Percentiles rank a stretch among this genome's conserved stretches.
Evolutionary conservation across 208 protist species (phyloP).

Genomic region (Sergeia podlipaevii): DNA sequence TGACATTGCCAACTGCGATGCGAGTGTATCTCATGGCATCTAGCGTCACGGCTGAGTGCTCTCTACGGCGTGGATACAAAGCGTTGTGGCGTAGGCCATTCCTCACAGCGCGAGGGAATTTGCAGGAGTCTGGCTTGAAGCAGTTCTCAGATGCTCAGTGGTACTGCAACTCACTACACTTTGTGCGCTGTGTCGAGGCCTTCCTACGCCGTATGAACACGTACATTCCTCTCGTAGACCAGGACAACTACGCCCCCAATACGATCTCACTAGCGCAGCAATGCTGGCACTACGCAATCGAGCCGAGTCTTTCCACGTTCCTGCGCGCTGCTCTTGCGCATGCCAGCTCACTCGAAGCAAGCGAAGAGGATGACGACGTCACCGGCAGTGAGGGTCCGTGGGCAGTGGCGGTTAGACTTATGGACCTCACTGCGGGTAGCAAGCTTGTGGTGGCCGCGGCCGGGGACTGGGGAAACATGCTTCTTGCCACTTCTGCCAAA

Average conservation of each 20-base stretch:
- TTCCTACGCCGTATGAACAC: constrained; percentile 34
- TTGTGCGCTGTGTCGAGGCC: constrained; percentile 52
- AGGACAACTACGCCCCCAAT: too few relatives aligned
- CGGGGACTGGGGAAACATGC: too few relatives aligned
- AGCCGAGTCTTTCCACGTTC: constrained; percentile 12
- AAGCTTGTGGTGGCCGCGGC: too few relatives aligned
- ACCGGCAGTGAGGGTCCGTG: too few relatives aligned
- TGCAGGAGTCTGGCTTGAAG: constrained; percentile 6
- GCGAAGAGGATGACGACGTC: too few relatives aligned
- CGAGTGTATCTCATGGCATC: constrained; percentile 18
- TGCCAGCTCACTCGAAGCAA: too few relatives aligned
- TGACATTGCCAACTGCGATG: constrained; percentile 23
- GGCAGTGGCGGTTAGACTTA: too few relatives aligned
- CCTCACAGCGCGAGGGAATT: constrained; percentile 10
- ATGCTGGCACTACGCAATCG: background rate
- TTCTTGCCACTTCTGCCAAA: too few relatives aligned
- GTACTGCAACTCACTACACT: constrained; percentile 20
- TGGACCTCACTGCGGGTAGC: too few relatives aligned
- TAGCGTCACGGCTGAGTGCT: constrained; percentile 12
- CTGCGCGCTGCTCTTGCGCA: too few relatives aligned
- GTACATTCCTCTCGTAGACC: constrained; percentile 20
- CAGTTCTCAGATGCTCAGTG: background rate
- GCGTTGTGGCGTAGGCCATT: constrained; percentile 55
- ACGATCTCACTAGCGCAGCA: background rate
- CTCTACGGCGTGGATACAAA: constrained; percentile 24